phyloP scores from a whole-genome alignment of 352 stramenopile genomes.

The Globisporangium irregulare region DNA sequence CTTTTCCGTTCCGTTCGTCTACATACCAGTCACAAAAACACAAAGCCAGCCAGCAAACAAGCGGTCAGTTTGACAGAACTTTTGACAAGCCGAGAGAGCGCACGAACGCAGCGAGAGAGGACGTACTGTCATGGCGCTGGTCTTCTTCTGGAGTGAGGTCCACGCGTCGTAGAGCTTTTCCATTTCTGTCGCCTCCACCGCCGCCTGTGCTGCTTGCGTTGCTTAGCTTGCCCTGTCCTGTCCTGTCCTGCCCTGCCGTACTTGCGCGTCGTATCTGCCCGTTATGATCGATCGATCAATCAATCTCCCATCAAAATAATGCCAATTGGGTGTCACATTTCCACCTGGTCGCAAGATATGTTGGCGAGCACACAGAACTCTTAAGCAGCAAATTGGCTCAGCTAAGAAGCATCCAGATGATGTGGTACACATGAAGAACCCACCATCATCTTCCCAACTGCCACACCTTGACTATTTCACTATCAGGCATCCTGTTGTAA shows the following conservation, averaged over 20 bases:
- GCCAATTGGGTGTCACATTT: neutral
- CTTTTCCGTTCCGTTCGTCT: constrained; percentile 14
- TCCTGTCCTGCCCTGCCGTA: neutral
- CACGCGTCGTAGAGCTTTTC: constrained; percentile 18
- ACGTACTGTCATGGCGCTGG: constrained; percentile 11
- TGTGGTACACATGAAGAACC: neutral
- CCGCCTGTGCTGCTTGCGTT: neutral
- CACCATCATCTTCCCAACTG: neutral
- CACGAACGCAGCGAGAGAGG: neutral
- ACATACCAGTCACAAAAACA: neutral
- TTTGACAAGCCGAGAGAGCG: neutral
- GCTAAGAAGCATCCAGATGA: too few relatives aligned
- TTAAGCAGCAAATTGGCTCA: neutral
- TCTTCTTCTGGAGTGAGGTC: constrained; percentile 12
- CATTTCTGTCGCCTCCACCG: constrained; percentile 5
- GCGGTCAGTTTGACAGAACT: neutral
- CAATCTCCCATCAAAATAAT: neutral
- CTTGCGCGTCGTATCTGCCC: neutral
- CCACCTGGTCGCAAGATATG: neutral
- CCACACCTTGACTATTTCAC: neutral
- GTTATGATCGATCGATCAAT: constrained; percentile 5
- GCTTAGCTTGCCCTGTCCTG: neutral
- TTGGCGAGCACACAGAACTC: neutral
- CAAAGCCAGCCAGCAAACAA: neutral
- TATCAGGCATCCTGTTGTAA: neutral